These are phyloP conservation scores for Yamadazyma jaroonii DNA, from an alignment of 1,139 yeast genomes.

Conservation along the genomic window DNA sequence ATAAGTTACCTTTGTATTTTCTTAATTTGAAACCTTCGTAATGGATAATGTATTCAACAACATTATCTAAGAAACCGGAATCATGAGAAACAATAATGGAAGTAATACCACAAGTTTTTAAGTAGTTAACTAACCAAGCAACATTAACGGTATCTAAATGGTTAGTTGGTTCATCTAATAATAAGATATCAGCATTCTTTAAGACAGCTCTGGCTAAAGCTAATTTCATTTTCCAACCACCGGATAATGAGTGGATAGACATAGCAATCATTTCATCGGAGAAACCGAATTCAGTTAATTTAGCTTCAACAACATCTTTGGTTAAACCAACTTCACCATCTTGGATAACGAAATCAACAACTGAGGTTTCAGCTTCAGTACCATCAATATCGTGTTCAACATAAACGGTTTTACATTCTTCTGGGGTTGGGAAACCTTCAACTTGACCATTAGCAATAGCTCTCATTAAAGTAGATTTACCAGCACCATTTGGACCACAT, in stretches of 20 bases:
- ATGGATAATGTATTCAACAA: constrained; percentile 96
- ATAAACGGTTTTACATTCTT: constrained; percentile 97
- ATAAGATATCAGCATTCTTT: constrained; percentile 96
- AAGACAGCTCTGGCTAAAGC: constrained; percentile 99
- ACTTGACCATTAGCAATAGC: constrained; percentile 99
- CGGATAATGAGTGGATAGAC: constrained; percentile 96
- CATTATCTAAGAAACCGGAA: constrained; percentile 98
- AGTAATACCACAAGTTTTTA: constrained; percentile 96
- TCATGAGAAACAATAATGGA: constrained; percentile 99
- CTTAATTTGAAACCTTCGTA: constrained; percentile 99
- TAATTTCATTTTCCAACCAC: constrained; percentile 99
- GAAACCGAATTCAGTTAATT: constrained; percentile 88
- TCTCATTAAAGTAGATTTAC: constrained; percentile 99
- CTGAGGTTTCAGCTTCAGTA: constrained; percentile 93
- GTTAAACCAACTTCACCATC: constrained; percentile 81
- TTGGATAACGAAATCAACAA: constrained; percentile 80
- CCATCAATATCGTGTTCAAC: constrained; percentile 99
- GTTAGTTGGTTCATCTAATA: constrained; percentile 99
- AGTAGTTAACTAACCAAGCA: constrained; percentile 99
- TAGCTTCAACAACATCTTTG: constrained; percentile 62
- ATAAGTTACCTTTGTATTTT: constrained; percentile 99
- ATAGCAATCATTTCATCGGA: constrained; percentile 83
- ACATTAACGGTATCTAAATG: constrained; percentile 99
- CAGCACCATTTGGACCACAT: constrained; percentile 99
- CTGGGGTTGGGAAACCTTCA: constrained; percentile 99